phyloP scores from a whole-genome alignment of 441 rosid species.

The Raphanus hybrid region DNA sequence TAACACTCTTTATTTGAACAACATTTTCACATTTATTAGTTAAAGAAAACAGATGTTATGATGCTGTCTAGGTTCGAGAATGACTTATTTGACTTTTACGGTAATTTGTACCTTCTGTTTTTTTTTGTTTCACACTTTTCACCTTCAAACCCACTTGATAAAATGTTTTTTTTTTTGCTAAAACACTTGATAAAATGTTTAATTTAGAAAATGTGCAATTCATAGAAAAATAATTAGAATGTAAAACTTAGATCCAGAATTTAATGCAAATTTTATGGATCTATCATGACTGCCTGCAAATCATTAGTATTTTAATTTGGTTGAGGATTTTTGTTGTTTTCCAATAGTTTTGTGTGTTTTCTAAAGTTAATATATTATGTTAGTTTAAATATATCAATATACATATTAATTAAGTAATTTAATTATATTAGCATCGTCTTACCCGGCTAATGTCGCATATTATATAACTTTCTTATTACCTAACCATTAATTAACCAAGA shows the following conservation, averaged over 20 bases:
- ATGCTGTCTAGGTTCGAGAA: constrained; percentile 42
- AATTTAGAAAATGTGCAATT: neutral
- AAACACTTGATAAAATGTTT: neutral
- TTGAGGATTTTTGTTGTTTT: neutral
- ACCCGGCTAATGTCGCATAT: constrained; percentile 24
- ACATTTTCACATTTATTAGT: constrained; percentile 24
- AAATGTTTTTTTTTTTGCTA: neutral
- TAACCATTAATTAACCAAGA: constrained; percentile 31
- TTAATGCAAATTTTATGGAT: neutral
- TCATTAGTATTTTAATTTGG: neutral
- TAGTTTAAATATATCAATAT: neutral
- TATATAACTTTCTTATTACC: neutral
- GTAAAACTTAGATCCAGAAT: neutral
- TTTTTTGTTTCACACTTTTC: constrained; percentile 21
- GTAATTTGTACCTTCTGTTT: constrained; percentile 17
- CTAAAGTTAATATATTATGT: neutral
- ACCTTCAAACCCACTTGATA: constrained; percentile 9
- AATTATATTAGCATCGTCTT: constrained; percentile 18
- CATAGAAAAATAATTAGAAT: neutral
- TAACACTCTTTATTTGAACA: constrained; percentile 31
- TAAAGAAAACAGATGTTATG: constrained; percentile 16
- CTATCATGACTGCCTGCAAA: neutral
- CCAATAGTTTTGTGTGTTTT: neutral
- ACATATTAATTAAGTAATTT: neutral
- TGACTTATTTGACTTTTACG: constrained; percentile 40